phyloP scores from a whole-genome alignment of 2,329 filamentous ascomycete genomes.

The Trichoderma sp. region DNA sequence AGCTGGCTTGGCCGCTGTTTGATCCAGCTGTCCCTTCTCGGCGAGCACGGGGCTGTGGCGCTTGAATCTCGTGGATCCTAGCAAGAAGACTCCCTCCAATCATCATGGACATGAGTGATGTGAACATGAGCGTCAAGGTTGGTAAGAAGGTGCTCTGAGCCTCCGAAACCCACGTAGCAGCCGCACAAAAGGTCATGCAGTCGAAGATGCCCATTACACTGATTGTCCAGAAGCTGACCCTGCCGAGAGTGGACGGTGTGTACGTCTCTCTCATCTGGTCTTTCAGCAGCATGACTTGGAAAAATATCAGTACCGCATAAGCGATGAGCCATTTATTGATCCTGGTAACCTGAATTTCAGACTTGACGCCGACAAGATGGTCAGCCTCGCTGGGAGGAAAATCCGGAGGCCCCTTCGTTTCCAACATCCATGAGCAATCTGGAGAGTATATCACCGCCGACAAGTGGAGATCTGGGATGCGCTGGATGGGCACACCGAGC shows the following conservation, averaged over 20 bases:
- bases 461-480: slow-evolving; percentile 62
- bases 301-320: slow-evolving; percentile 60
- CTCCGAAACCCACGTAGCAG: slow-evolving; percentile 59
- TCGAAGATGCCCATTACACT: slow-evolving; percentile 66
- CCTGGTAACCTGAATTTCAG: slow-evolving; percentile 60
- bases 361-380: slow-evolving; percentile 64
- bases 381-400: slow-evolving; percentile 55
- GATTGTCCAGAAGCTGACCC: slow-evolving; percentile 67
- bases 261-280: slow-evolving; percentile 67
- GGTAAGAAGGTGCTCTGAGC: slow-evolving; percentile 61
- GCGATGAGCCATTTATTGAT: slow-evolving; percentile 63
- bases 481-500: slow-evolving; percentile 59
- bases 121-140: slow-evolving; percentile 57
- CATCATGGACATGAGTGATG: slow-evolving; percentile 59
- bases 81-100: slow-evolving; percentile 62
- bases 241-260: slow-evolving; percentile 68
- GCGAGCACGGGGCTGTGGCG: slow-evolving; percentile 57
- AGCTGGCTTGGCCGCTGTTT: slow-evolving; percentile 35
- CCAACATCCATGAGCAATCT: slow-evolving; percentile 68
- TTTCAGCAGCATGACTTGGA: slow-evolving; percentile 65
- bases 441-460: slow-evolving; percentile 69
- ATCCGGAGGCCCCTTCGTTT: slow-evolving; percentile 64
- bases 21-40: slow-evolving; percentile 41
- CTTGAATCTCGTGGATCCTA: slow-evolving; percentile 63
- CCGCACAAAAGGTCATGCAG: slow-evolving; percentile 60